phyloP scores from a whole-genome alignment of 1,284 basidiomycete species.

The Papiliotrema laurentii region DNA sequence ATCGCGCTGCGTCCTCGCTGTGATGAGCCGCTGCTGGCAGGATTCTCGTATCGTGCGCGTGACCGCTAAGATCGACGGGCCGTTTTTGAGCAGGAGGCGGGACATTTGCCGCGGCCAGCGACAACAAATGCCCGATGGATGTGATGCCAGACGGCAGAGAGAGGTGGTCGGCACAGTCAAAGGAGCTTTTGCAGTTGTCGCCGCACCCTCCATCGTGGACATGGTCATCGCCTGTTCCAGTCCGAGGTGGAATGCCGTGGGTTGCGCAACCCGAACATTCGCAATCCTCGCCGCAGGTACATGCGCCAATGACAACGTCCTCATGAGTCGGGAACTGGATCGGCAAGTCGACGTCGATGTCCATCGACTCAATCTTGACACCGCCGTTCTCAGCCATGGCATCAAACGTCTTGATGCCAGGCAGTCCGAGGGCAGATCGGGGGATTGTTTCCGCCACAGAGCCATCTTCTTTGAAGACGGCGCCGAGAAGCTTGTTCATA shows the following conservation, averaged over 20 bases:
- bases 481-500: constrained; percentile 37
- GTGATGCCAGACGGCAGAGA: constrained; percentile 43
- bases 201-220: constrained; percentile 29
- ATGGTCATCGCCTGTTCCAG: constrained; percentile 3
- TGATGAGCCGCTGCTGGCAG: constrained; percentile 30
- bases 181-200: constrained; percentile 34
- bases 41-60: constrained; percentile 37
- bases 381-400: constrained; percentile 30
- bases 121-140: constrained; percentile 45
- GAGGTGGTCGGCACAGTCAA: constrained; percentile 41
- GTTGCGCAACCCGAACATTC: constrained; percentile 46
- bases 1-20: constrained; percentile 35
- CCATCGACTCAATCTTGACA: constrained; percentile 31
- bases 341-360: constrained; percentile 28
- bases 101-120: constrained; percentile 40
- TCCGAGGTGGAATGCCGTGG: constrained; percentile 19
- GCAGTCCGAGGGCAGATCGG: constrained; percentile 37
- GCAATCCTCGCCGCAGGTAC: constrained; percentile 47
- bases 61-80: constrained; percentile 25
- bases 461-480: constrained; percentile 40
- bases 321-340: constrained; percentile 41
- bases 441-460: constrained; percentile 30
- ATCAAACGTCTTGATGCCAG: constrained; percentile 40
- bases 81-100: constrained; percentile 21
- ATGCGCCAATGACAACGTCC: constrained; percentile 42